Conservation (phyloP, 73 alveolate species). For the Paramecium octaurelia region DNA sequence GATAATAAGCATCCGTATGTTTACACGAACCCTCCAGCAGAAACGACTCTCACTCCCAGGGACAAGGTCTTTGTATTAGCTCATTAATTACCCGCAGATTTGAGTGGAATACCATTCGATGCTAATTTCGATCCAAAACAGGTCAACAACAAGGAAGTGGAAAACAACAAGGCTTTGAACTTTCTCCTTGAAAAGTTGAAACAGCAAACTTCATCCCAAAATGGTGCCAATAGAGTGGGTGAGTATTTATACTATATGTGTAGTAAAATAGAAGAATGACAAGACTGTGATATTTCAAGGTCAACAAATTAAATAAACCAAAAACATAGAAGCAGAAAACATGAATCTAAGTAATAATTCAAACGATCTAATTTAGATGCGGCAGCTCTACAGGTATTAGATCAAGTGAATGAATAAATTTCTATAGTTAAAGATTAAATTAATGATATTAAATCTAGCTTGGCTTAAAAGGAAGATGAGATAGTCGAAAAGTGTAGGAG, state of each 20-base stretch:
- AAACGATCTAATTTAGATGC: neutral
- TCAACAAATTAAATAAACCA: neutral
- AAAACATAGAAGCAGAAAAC: conserved; percentile 42
- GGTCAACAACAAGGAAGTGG: neutral
- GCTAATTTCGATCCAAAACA: neutral
- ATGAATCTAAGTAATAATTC: conserved; percentile 35
- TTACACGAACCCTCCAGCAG: conserved; percentile 85
- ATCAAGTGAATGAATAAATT: conserved; percentile 47
- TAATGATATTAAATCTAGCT: neutral
- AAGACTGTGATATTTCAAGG: conserved; percentile 41
- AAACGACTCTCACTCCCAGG: conserved; percentile 53
- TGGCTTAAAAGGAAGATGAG: conserved; percentile 24
- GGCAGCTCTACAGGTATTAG: conserved; percentile 41
- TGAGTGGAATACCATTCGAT: neutral
- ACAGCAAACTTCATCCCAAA: neutral
- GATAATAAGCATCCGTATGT: conserved; percentile 94
- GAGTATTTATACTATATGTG: neutral
- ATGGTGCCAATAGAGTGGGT: neutral
- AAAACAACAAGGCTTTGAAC: neutral
- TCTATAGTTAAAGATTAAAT: conserved; percentile 27
- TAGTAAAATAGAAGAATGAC: neutral
- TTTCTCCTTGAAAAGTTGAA: neutral
- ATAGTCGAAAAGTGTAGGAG: conserved; percentile 41
- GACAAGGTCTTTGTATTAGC: conserved; percentile 61
- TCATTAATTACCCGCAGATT: conserved; percentile 37